Conservation (phyloP, 495 filamentous ascomycete species). For the Penicillium simplicissimum region DNA sequence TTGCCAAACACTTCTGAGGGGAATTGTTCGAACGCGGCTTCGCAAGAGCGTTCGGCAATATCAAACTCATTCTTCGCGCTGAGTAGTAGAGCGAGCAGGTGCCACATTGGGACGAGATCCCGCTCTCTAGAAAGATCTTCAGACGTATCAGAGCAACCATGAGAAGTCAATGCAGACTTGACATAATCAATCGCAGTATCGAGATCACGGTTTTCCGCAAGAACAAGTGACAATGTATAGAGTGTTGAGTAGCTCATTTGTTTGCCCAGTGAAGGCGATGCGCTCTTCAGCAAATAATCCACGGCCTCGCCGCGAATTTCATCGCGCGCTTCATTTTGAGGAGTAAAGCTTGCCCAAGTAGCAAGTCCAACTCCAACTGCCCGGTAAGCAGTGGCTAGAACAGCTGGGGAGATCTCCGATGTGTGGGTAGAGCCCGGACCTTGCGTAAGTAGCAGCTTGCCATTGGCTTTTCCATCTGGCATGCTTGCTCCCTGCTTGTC, state of each 20-base stretch:
- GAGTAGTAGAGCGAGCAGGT: conserved; percentile 80
- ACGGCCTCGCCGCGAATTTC: conserved; percentile 73
- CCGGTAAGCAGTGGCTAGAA: conserved; percentile 69
- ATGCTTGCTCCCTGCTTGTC: conserved; percentile 42
- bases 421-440: conserved; percentile 27
- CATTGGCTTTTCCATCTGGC: conserved; percentile 39
- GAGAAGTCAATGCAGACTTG: conserved; percentile 58
- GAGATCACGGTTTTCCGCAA: conserved; percentile 79
- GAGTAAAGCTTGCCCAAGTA: conserved; percentile 80
- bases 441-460: conserved; percentile 23
- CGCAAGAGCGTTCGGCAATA: conserved; percentile 75
- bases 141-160: conserved; percentile 29
- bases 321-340: conserved; percentile 64
- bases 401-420: conserved; percentile 47
- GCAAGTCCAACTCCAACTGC: conserved; percentile 82
- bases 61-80: conserved; percentile 84
- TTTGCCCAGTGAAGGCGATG: conserved; percentile 62
- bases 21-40: conserved; percentile 89
- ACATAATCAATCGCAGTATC: conserved; percentile 74
- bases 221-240: conserved; percentile 74
- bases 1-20: conserved; percentile 57
- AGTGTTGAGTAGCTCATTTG: conserved; percentile 66
- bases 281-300: conserved; percentile 66
- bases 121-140: conserved; percentile 39
- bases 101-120: conserved; percentile 61